Conservation (phyloP, 2,329 filamentous ascomycete genomes). For the Penicillium sp. region DNA sequence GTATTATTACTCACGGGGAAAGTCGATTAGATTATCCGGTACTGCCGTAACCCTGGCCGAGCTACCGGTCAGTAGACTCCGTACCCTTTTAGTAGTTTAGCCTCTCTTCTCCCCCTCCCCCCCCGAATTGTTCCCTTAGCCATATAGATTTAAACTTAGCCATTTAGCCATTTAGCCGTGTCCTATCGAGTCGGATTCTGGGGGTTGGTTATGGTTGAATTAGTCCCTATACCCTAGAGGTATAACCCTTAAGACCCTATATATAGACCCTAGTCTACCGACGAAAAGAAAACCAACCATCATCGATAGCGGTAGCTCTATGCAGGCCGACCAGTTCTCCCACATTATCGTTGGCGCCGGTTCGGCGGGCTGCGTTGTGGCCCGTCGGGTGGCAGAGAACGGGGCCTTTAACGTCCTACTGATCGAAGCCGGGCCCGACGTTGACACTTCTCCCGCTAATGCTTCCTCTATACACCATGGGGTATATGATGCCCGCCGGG, state of each 20-base stretch:
- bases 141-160: too few relatives aligned
- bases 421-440: slow-evolving; percentile 22
- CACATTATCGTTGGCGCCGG: slow-evolving; percentile 20
- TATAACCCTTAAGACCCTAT: neutral
- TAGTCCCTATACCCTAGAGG: neutral
- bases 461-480: slow-evolving; percentile 3
- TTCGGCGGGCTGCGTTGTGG: slow-evolving; percentile 20
- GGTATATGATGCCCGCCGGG: slow-evolving; percentile 11
- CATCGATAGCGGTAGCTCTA: neutral
- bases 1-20: too few relatives aligned
- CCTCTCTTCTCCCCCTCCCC: neutral
- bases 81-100: slow-evolving; percentile 8
- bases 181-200: neutral
- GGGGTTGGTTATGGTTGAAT: neutral
- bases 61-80: neutral
- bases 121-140: too few relatives aligned
- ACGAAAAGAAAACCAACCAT: neutral
- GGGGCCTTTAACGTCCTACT: slow-evolving; percentile 14
- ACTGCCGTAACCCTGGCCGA: neutral
- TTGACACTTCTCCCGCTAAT: neutral
- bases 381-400: slow-evolving; percentile 19
- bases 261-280: neutral
- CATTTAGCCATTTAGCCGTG: neutral
- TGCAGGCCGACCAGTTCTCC: slow-evolving; percentile 11
- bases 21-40: too few relatives aligned